Percentiles rank a stretch among this genome's conserved stretches.
Evolutionary conservation across 1,284 basidiomycete species (phyloP).

Genomic region (Schizopora paradoxa): DNA sequence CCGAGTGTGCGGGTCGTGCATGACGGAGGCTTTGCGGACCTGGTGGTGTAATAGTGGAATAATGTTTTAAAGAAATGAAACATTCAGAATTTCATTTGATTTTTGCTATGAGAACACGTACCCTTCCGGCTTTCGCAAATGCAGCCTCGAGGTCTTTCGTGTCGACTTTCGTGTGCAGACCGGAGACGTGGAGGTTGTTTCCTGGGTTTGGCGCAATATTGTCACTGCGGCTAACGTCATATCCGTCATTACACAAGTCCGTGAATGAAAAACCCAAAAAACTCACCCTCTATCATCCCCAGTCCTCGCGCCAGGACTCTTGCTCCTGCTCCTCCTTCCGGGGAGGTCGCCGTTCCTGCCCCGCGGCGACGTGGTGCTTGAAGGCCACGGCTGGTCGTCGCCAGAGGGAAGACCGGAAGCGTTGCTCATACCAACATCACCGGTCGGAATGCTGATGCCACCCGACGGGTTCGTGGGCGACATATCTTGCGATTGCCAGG

Average conservation of each 20-base stretch:
- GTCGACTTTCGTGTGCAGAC: constrained; percentile 76
- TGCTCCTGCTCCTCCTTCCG: constrained; percentile 63
- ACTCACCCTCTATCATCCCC: constrained; percentile 50
- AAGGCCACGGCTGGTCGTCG: constrained; percentile 41
- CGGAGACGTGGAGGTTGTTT: constrained; percentile 95
- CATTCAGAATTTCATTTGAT: too few relatives aligned
- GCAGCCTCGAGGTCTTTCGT: constrained; percentile 83
- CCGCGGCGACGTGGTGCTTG: constrained; percentile 43
- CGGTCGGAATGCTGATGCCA: constrained; percentile 64
- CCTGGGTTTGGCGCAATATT: constrained; percentile 69
- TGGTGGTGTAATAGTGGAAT: constrained; percentile 24
- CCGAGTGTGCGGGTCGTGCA: constrained; percentile 95
- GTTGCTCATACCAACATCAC: constrained; percentile 43
- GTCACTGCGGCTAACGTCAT: constrained; percentile 26
- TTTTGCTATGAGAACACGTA: constrained; percentile 46
- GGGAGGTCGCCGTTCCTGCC: constrained; percentile 45
- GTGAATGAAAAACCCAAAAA: constrained; percentile 19
- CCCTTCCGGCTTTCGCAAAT: constrained; percentile 87
- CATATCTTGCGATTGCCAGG: constrained; percentile 77
- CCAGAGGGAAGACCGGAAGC: constrained; percentile 27
- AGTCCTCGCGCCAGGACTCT: constrained; percentile 52
- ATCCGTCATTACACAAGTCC: constrained; percentile 10
- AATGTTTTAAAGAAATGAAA: not conserved
- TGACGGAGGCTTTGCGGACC: constrained; percentile 88
- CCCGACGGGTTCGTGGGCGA: constrained; percentile 40